A percentile compares a stretch with the other conserved stretches of the same genome.
These are phyloP conservation scores for Pythium volutum DNA, from an alignment of 352 stramenopile species.

Conservation along the genomic window DNA sequence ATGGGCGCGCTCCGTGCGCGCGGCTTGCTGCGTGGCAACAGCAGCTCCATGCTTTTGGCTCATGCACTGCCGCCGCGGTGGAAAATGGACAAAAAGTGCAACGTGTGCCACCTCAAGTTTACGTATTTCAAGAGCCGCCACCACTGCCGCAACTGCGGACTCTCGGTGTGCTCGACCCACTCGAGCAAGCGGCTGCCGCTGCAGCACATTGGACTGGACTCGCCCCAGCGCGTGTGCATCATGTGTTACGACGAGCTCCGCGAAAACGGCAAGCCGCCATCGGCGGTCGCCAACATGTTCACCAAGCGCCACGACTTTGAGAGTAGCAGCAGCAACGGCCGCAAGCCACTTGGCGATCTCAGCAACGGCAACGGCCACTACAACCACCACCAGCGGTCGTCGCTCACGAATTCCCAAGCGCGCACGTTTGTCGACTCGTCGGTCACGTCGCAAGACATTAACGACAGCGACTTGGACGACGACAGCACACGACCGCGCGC, in stretches of 20 bases:
- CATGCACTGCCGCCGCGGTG: conserved; percentile 57
- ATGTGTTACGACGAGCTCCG: conserved; percentile 77
- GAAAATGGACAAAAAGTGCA: conserved; percentile 72
- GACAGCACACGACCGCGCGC: conserved; percentile 40
- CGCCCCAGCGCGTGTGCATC: conserved; percentile 74
- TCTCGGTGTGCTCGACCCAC: conserved; percentile 83
- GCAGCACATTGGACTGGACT: conserved; percentile 50
- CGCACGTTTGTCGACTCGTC: conserved; percentile 21
- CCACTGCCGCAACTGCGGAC: conserved; percentile 86
- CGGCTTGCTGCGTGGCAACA: background rate
- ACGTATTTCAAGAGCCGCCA: conserved; percentile 84
- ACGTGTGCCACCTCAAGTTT: conserved; percentile 85
- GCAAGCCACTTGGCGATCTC: conserved; percentile 17
- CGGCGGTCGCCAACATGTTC: conserved; percentile 78
- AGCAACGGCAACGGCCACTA: conserved; percentile 8
- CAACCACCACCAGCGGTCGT: conserved; percentile 7
- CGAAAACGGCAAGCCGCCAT: conserved; percentile 58
- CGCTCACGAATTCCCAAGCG: conserved; percentile 22
- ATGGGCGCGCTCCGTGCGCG: conserved; percentile 18
- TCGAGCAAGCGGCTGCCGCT: conserved; percentile 67
- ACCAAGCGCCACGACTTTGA: conserved; percentile 30
- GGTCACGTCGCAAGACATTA: conserved; percentile 21
- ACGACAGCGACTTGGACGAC: conserved; percentile 32
- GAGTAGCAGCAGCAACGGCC: conserved; percentile 7
- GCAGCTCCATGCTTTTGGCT: conserved; percentile 12